Evolutionary conservation across 106 monocot genomes (phyloP).

Genomic region (Acanthochlamys bracteata): DNA sequence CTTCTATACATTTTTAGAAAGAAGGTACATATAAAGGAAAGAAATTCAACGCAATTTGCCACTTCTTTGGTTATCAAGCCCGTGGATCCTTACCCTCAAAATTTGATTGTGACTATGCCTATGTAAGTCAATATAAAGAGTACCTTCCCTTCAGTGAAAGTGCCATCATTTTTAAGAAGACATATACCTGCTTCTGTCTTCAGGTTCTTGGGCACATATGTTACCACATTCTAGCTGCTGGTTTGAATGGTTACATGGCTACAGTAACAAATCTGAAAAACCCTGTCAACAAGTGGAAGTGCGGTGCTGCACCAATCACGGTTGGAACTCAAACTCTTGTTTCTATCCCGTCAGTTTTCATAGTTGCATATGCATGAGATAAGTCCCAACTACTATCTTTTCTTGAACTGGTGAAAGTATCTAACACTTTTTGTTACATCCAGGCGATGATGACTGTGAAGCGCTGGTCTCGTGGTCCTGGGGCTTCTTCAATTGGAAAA

Average conservation of each 20-base stretch:
- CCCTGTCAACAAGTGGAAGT: slow-evolving; percentile 74
- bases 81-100: slow-evolving; percentile 90
- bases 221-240: slow-evolving; percentile 76
- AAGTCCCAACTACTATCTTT: no score
- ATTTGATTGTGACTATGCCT: slow-evolving; percentile 94
- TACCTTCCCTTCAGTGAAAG: background rate
- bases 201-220: slow-evolving; percentile 84
- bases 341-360: background rate
- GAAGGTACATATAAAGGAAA: slow-evolving; percentile 87
- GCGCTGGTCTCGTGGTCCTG: slow-evolving; percentile 63
- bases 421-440: slow-evolving; percentile 5
- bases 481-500: slow-evolving; percentile 48
- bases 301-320: slow-evolving; percentile 88
- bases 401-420: background rate
- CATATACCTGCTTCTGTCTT: background rate
- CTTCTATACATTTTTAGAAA: slow-evolving; percentile 37
- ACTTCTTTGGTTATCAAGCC: slow-evolving; percentile 96
- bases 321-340: slow-evolving; percentile 14
- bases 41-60: slow-evolving; percentile 91
- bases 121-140: slow-evolving; percentile 35
- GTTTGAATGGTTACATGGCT: slow-evolving; percentile 93
- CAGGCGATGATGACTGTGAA: slow-evolving; percentile 93
- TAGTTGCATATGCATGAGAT: background rate
- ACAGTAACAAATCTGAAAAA: slow-evolving; percentile 77
- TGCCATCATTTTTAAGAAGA: background rate